Evolutionary conservation across 2,329 filamentous ascomycete genomes (phyloP), one percentile per base, ranked within the genome.

Genomic region (Davidsoniella virescens): DNA sequence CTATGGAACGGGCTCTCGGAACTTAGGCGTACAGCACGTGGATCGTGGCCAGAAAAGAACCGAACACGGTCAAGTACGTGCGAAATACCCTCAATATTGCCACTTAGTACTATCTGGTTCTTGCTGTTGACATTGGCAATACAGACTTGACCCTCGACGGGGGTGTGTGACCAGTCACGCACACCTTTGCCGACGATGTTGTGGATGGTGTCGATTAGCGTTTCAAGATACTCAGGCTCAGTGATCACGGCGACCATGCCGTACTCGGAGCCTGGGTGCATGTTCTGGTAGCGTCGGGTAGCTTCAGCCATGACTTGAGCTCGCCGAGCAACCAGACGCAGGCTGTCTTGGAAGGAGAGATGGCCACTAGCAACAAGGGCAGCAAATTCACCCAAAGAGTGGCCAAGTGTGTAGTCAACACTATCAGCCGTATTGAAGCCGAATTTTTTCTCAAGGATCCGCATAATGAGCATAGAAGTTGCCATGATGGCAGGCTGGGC

Each of bases 401-500:
- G 90, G 8, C 90, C 90, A 20, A 95, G 72, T 1, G 84, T 85
- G 36, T 93, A 78, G 65, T 94, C 85, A 41, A 87, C 80, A 53
- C 81, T 73, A 51, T 84, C 76, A 7, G 70, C 65, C 5, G 80
- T 75, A 52, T 76, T 71, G 66, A 95, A 94, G 39, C 75, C 78
- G 61, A 90, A 95, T 57, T 94, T 85, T 54, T 76, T 70, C 67
- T 95, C 87, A 55, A 96, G 73, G 54, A 95, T 80, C 51, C 85
- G 82, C 50, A 95, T 73, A 60, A 95, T 93, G 53, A 94, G 75
- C 60, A 95, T 80, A 25, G 86, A 93, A 3, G 87, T 92, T 12
- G 87, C 86, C 87, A 96, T 94, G 64, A 95, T 94, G 58, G 90
- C 88, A 1, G 90, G 90, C 64, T 96, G 90, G 3, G 90, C 84